A percentile compares a stretch with the other conserved stretches of the same genome.
phyloP scores from a whole-genome alignment of 202 grass and related monocot species.

The Setaria viridis region DNA sequence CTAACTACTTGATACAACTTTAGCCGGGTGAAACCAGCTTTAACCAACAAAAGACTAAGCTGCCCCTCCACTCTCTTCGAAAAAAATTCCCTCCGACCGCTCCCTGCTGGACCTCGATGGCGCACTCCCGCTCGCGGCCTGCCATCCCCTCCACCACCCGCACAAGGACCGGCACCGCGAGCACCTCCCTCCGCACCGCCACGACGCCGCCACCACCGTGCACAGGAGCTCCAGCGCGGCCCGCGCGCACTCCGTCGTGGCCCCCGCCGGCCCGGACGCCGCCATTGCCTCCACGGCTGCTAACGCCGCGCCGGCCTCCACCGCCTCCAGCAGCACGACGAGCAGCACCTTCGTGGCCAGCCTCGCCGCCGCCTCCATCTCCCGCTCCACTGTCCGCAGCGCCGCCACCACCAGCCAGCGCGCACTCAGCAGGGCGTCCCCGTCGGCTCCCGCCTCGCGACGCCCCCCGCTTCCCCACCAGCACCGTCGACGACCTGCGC shows the following conservation, averaged over 20 bases:
- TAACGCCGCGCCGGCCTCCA: slow-evolving; percentile 61
- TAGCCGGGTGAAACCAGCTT: too few relatives aligned
- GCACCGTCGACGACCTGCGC: too few relatives aligned
- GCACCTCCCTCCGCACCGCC: slow-evolving; percentile 54
- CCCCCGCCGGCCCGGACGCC: slow-evolving; percentile 63
- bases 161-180: slow-evolving; percentile 50
- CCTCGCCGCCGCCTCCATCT: slow-evolving; percentile 62
- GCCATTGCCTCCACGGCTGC: slow-evolving; percentile 70
- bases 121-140: slow-evolving; percentile 74
- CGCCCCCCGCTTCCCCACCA: background rate
- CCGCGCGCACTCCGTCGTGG: slow-evolving; percentile 79
- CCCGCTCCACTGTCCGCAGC: slow-evolving; percentile 65
- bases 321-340: slow-evolving; percentile 73
- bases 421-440: slow-evolving; percentile 46
- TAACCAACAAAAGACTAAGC: too few relatives aligned
- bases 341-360: slow-evolving; percentile 82
- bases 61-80: too few relatives aligned
- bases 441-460: background rate
- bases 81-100: too few relatives aligned
- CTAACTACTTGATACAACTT: too few relatives aligned
- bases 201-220: slow-evolving; percentile 63
- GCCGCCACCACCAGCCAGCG: slow-evolving; percentile 45
- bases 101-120: slow-evolving; percentile 61
- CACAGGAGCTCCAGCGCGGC: slow-evolving; percentile 83
- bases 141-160: slow-evolving; percentile 67